phyloP scores from a whole-genome alignment of 306 rosid species.

The Quercus cerris region DNA sequence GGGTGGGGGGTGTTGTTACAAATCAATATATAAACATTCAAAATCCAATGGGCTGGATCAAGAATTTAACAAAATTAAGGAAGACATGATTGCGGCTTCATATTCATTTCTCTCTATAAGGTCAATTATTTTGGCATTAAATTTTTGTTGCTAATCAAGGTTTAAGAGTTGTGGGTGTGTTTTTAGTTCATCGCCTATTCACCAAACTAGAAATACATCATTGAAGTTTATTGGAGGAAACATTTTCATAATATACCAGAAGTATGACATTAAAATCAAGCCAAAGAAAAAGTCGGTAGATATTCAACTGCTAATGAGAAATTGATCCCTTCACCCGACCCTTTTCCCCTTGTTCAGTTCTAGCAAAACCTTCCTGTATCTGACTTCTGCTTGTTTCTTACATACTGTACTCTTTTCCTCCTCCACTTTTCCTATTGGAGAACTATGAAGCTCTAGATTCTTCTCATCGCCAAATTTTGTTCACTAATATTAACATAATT shows the following conservation, averaged over 20 bases:
- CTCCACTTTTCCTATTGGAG: neutral
- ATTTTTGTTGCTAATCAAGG: neutral
- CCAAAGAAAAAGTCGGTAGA: too few relatives aligned
- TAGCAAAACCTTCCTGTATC: neutral
- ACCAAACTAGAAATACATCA: neutral
- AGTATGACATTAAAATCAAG: too few relatives aligned
- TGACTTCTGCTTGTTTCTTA: neutral
- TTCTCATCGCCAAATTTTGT: too few relatives aligned
- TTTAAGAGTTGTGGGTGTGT: neutral
- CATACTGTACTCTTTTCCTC: neutral
- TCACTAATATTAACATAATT: too few relatives aligned
- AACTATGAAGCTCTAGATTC: too few relatives aligned
- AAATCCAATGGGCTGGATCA: neutral
- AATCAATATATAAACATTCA: neutral
- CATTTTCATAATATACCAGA: too few relatives aligned
- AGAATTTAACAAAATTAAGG: neutral
- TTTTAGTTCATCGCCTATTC: neutral
- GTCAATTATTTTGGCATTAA: neutral
- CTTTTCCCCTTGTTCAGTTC: too few relatives aligned
- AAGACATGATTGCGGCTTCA: neutral
- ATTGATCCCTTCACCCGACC: neutral
- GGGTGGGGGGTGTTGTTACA: neutral
- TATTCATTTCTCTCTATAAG: neutral
- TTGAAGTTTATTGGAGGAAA: too few relatives aligned
- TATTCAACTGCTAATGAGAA: neutral